Conservation (phyloP, 768 basidiomycete species). For the Leucosporidium yakuticum region DNA sequence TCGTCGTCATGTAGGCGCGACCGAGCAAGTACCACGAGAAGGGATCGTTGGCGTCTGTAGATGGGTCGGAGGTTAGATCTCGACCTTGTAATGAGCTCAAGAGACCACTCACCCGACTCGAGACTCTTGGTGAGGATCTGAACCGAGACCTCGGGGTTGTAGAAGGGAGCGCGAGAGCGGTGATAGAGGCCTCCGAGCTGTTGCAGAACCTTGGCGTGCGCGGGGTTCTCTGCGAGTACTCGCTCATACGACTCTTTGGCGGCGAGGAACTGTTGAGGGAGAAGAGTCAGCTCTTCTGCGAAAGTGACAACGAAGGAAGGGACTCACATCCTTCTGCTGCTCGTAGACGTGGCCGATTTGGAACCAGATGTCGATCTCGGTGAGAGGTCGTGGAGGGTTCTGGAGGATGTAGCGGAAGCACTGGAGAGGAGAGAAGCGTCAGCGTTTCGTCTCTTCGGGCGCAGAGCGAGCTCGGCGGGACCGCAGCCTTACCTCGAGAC, state of each 20-base stretch:
- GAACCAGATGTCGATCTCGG: conserved; percentile 98
- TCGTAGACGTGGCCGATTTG: conserved; percentile 99
- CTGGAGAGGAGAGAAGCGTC: conserved; percentile 22
- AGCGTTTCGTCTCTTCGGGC: not conserved
- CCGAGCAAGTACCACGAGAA: conserved; percentile 99
- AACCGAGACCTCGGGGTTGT: conserved; percentile 91
- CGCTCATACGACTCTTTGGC: conserved; percentile 96
- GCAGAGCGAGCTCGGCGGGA: not conserved
- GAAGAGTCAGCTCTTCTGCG: not conserved
- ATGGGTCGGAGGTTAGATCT: not conserved
- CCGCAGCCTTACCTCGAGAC: conserved; percentile 52
- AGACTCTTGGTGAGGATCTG: conserved; percentile 88
- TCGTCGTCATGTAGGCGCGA: conserved; percentile 96
- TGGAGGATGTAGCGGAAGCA: conserved; percentile 97
- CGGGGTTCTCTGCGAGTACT: conserved; percentile 84
- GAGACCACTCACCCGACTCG: conserved; percentile 67
- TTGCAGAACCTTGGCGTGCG: conserved; percentile 93
- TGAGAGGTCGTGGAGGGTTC: conserved; percentile 89
- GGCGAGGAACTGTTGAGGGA: conserved; percentile 61
- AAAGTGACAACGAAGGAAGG: not conserved
- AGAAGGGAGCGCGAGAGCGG: conserved; percentile 88
- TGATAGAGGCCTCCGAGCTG: conserved; percentile 98
- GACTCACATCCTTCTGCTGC: conserved; percentile 85
- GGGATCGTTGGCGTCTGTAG: conserved; percentile 82
- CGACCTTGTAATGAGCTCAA: not conserved